These are phyloP conservation scores for Rhynchospora tenuis DNA, from an alignment of 176 grass and related monocot species.

Conservation along the genomic window DNA sequence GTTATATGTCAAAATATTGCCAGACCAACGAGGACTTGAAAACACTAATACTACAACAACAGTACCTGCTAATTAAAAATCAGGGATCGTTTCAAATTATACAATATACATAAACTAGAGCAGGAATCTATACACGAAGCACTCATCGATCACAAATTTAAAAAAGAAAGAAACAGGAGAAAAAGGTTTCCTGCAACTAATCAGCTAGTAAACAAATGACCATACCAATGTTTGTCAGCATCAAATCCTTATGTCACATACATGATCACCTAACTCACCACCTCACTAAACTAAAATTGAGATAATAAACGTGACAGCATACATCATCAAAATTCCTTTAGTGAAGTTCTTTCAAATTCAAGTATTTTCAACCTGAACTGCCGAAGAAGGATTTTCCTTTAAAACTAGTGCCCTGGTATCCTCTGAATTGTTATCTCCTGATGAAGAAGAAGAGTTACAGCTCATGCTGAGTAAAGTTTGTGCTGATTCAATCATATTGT, in stretches of 20 bases:
- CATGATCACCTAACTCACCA: constrained; percentile 7
- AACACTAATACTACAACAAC: not conserved
- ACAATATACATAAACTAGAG: constrained; percentile 21
- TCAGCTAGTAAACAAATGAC: constrained; percentile 19
- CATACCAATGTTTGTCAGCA: constrained; percentile 24
- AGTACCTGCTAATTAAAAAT: constrained; percentile 1
- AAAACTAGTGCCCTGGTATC: constrained; percentile 57
- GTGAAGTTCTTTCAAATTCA: constrained; percentile 28
- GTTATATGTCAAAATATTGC: not conserved
- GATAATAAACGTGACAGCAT: constrained; percentile 8
- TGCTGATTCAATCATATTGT: constrained; percentile 59
- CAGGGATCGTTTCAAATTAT: constrained; percentile 21
- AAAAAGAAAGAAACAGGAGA: constrained; percentile 8
- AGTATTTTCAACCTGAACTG: constrained; percentile 62
- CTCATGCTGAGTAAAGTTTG: constrained; percentile 60
- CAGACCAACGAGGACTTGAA: not conserved
- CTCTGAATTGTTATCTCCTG: constrained; percentile 38
- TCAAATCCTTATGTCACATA: constrained; percentile 7
- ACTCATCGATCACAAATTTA: not conserved
- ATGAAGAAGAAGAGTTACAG: constrained; percentile 26
- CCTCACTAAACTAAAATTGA: constrained; percentile 14
- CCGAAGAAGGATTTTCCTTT: constrained; percentile 46
- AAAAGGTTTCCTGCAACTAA: constrained; percentile 18
- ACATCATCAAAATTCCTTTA: constrained; percentile 15
- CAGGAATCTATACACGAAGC: constrained; percentile 13